These are phyloP conservation scores for Hanseniaspora clermontiae DNA, from an alignment of 805 yeast genomes.

Conservation along the genomic window DNA sequence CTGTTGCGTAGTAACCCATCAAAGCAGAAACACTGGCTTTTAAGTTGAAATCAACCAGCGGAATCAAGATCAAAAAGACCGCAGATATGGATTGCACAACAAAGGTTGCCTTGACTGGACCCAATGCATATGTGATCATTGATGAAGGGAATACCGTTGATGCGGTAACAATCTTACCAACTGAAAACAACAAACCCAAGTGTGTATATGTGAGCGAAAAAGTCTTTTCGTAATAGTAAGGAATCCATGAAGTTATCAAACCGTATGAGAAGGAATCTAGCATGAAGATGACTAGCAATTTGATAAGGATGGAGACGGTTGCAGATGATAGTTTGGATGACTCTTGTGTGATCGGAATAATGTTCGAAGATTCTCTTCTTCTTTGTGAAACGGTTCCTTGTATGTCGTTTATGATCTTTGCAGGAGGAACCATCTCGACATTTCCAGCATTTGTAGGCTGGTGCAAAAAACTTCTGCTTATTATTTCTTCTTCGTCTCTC, in stretches of 20 bases:
- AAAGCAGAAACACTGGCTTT: conserved; percentile 39
- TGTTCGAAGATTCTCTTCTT: conserved; percentile 8
- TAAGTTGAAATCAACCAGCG: conserved; percentile 32
- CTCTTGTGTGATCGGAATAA: neutral
- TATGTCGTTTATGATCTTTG: neutral
- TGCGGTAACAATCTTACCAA: conserved; percentile 50
- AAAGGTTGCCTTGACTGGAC: conserved; percentile 69
- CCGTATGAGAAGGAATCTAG: conserved; percentile 81
- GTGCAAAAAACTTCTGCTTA: neutral
- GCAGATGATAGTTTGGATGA: conserved; percentile 27
- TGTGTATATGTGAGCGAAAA: conserved; percentile 44
- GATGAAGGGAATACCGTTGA: conserved; percentile 70
- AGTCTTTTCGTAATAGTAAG: conserved; percentile 56
- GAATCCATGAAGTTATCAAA: conserved; percentile 80
- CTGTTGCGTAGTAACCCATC: conserved; percentile 45
- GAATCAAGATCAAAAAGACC: conserved; percentile 42
- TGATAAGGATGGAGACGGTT: conserved; percentile 34
- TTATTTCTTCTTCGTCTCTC: neutral
- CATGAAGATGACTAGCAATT: conserved; percentile 53
- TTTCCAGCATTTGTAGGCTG: conserved; percentile 8
- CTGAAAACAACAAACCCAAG: conserved; percentile 57
- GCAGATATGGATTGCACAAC: conserved; percentile 71
- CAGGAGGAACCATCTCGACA: neutral
- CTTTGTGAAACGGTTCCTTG: conserved; percentile 9
- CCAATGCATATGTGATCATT: conserved; percentile 47